These are phyloP conservation scores for Datisca glomerata DNA, from an alignment of 306 rosid genomes.

Conservation along the genomic window DNA sequence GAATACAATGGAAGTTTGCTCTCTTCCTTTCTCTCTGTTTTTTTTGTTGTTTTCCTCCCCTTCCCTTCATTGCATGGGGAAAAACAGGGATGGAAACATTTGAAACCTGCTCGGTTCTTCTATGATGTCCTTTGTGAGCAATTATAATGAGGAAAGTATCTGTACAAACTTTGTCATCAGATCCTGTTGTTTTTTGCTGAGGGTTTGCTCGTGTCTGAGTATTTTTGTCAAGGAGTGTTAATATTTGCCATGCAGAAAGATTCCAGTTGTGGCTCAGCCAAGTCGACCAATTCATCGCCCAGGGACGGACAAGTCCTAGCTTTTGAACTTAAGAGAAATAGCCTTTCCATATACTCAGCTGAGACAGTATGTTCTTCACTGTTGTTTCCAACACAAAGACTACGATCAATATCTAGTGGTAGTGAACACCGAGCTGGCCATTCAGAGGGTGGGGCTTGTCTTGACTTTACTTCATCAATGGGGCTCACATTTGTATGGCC, in stretches of 20 bases:
- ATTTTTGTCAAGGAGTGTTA: slow-evolving; percentile 16
- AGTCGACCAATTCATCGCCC: slow-evolving; percentile 64
- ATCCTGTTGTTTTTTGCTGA: too few relatives aligned
- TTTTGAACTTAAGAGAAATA: slow-evolving; percentile 36
- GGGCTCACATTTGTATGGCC: slow-evolving; percentile 14
- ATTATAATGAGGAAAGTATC: too few relatives aligned
- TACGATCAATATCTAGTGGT: slow-evolving; percentile 29
- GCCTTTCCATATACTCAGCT: slow-evolving; percentile 33
- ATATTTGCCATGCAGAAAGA: slow-evolving; percentile 45
- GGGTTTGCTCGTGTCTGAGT: too few relatives aligned
- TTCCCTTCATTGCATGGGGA: slow-evolving; percentile 2
- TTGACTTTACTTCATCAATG: slow-evolving; percentile 31
- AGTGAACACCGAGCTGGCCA: slow-evolving; percentile 20
- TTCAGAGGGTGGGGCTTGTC: slow-evolving; percentile 31
- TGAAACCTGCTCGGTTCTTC: not conserved
- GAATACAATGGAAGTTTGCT: too few relatives aligned
- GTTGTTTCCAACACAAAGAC: slow-evolving; percentile 18
- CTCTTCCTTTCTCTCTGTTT: too few relatives aligned
- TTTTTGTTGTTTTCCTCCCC: too few relatives aligned
- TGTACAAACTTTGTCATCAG: too few relatives aligned
- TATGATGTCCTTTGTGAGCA: not conserved
- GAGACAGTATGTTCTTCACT: slow-evolving; percentile 26
- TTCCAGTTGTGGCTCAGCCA: slow-evolving; percentile 78
- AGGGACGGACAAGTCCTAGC: slow-evolving; percentile 34
- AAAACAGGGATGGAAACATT: not conserved